Base-by-base conservation (phyloP, 345 rosid species). In the Syzygium aqueum region DNA sequence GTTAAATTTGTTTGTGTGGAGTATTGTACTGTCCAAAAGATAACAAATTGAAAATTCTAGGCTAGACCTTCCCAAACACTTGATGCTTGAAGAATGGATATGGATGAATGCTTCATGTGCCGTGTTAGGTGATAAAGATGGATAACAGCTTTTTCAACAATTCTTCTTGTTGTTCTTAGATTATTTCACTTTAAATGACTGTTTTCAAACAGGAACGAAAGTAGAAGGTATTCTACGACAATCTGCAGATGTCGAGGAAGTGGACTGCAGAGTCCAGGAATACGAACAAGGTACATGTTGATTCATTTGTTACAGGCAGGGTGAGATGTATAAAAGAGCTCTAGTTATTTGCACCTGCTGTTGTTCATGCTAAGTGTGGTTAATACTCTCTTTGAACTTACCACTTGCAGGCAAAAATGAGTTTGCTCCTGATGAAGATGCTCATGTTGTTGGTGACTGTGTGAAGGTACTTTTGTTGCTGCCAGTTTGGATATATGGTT, bases 381-480 rank as follows among this genome's bases (percentile, higher is more conserved):
- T 73, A 17, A 33, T 73, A 33, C 80, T 73, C 80, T 73, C 80
- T 22, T 73, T 33, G 19, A 33, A 73, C 80, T 86, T 37, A 84
- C 84, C 22, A 77, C 86, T 90, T 77, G 52, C 93, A 97, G 99
- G 99, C 88, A 95, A 93, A 93, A 95, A 90, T 16, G 99, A 95
- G 90, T 97, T 97, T 93, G 92, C 89, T 89, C 84, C 93, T 88
- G 95, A 95, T 87, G 99, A 97, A 92, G 99, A 97, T 90, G 98
- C 99, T 87, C 99, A 97, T 91, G 99, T 97, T 91, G 90, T 97
- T 91, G 99, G 97, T 88, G 99, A 97, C 92, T 97, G 99, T 92
- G 94, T 97, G 59, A 97, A 97, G 99, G 99, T 97, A 91, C 37
- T 65, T 86, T 85, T 50, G 89, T 84, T 84, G 83, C 23, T 63